A percentile compares a stretch with the other conserved stretches of the same genome.
Evolutionary conservation across 2,329 filamentous ascomycete species (phyloP).

Genomic region (Talaromyces islandicus): DNA sequence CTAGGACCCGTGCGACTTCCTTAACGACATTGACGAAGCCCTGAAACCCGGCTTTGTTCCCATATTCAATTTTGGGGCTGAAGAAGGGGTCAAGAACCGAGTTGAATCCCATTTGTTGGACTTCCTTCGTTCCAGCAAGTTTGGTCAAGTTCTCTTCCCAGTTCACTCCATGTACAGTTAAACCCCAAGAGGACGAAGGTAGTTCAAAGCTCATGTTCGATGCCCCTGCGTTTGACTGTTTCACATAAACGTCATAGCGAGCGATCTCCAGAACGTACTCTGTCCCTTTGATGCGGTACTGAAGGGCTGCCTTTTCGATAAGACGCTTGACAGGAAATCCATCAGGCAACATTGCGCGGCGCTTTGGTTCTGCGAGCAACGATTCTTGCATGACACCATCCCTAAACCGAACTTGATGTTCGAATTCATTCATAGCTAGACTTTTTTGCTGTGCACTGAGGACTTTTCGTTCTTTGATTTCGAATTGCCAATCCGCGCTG

Average conservation of each 20-base stretch:
- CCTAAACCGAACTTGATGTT: constrained; percentile 22
- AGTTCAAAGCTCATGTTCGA: constrained; percentile 15
- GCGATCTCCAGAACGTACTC: constrained; percentile 39
- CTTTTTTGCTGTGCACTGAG: constrained; percentile 21
- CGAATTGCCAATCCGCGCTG: constrained; percentile 37
- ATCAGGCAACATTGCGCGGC: constrained; percentile 25
- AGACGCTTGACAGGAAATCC: constrained; percentile 24
- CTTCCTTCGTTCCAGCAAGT: constrained; percentile 31
- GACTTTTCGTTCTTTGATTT: constrained; percentile 35
- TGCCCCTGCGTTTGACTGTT: neutral
- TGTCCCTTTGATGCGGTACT: constrained; percentile 34
- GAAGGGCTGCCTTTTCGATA: constrained; percentile 34
- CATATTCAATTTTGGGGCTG: constrained; percentile 16
- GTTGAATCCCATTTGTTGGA: constrained; percentile 25
- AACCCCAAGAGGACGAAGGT: constrained; percentile 31
- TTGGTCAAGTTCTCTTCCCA: constrained; percentile 31
- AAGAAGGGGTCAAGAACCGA: constrained; percentile 29
- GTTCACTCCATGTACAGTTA: constrained; percentile 28
- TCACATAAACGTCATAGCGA: constrained; percentile 34
- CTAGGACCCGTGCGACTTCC: constrained; percentile 27
- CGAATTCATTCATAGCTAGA: constrained; percentile 22
- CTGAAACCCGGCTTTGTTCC: constrained; percentile 23
- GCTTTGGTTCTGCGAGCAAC: constrained; percentile 20
- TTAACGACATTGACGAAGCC: constrained; percentile 30
- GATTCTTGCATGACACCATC: constrained; percentile 14